phyloP scores from a whole-genome alignment of 2,329 filamentous ascomycete species.

The Aspergillus sergii region DNA sequence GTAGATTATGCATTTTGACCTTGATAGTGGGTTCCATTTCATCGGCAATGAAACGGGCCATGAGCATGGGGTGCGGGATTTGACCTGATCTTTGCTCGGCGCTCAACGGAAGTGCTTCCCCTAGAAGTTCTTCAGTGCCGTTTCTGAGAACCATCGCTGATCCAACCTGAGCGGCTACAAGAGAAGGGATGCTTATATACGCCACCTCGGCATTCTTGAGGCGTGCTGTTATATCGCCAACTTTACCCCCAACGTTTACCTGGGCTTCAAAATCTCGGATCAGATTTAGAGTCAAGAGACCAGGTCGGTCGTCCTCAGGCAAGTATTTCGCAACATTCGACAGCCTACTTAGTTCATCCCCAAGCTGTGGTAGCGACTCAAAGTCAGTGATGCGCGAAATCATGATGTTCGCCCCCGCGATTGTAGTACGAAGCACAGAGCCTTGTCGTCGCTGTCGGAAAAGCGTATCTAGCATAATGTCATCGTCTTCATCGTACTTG shows the following conservation, averaged over 20 bases:
- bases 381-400: conserved; percentile 68
- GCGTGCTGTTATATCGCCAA: conserved; percentile 67
- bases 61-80: conserved; percentile 64
- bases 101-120: conserved; percentile 54
- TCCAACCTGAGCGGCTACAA: conserved; percentile 76
- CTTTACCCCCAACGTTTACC: conserved; percentile 65
- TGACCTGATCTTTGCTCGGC: conserved; percentile 20
- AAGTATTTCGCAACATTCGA: conserved; percentile 91
- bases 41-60: conserved; percentile 88
- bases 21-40: conserved; percentile 92
- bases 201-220: conserved; percentile 69
- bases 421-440: conserved; percentile 71
- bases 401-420: conserved; percentile 66
- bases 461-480: conserved; percentile 92
- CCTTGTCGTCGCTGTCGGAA: conserved; percentile 85
- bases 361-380: conserved; percentile 68
- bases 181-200: conserved; percentile 80
- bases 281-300: conserved; percentile 73
- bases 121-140: conserved; percentile 70
- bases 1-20: conserved; percentile 80
- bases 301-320: conserved; percentile 91
- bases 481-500: conserved; percentile 85
- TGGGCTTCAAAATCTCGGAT: conserved; percentile 65
- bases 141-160: conserved; percentile 66
- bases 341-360: conserved; percentile 77